Evolutionary conservation across 495 filamentous ascomycete genomes (phyloP), one percentile per base, ranked within the genome.

Genomic region (Neurospora sp.): DNA sequence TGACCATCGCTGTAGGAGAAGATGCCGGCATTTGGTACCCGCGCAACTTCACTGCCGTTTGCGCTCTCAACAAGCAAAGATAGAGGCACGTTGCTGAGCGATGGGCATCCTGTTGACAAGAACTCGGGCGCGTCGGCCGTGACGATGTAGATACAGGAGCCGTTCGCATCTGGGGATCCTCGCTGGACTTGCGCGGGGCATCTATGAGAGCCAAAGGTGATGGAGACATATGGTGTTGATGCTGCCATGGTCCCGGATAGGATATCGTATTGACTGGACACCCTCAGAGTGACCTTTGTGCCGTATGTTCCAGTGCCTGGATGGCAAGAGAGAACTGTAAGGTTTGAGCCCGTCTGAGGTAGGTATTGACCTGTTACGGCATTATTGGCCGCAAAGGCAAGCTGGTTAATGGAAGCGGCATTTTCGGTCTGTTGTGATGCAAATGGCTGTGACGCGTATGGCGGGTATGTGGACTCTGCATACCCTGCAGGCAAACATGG

Each of bases 171-270:
- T 73, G 86, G 86, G 6, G 87, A 85, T 12, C 91, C 80, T 76
- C 90, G 90, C 35, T 85, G 83, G 9, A 93, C 82, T 20, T 88
- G 83, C 40, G 90, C 90, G 45, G 85, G 83, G 80, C 89, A 90
- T 80, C 88, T 86, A 75, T 90, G 87, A 7, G 87, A 85, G 9
- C 93, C 95, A 78, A 98, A 97, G 40, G 90, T 88, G 35, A 98
- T 81, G 74, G 84, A 89, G 74, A 92, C 87, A 45, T 82, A 84
- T 1, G 87, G 84, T 31, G 85, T 79, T 3, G 86, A 83, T 3
- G 88, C 84, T 22, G 86, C 84, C 75, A 91, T 84, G 22, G 90
- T 81, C 31, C 71, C 40, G 6, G 72, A 69, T 35, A 81, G 72
- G 61, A 86, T 74, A 74, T 97, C 93, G 79, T 91, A 92, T 39